Evolutionary conservation across 345 rosid genomes (phyloP).

Genomic region (Pistacia atlantica): DNA sequence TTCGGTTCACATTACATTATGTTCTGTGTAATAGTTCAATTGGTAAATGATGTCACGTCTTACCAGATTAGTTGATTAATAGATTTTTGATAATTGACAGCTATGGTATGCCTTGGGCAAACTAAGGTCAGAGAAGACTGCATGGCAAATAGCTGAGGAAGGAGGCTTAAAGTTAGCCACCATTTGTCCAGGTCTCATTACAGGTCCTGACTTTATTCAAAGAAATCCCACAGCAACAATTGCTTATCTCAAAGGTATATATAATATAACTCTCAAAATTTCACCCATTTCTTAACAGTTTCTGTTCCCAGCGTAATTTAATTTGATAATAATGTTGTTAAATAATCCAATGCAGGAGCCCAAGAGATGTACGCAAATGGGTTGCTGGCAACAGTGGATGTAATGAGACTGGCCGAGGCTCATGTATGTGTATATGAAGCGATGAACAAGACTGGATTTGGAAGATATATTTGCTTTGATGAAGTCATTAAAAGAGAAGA

Average conservation of each 20-base stretch:
- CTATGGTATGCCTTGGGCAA: conserved; percentile 93
- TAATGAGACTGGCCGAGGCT: conserved; percentile 61
- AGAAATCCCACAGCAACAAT: conserved; percentile 67
- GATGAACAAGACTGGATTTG: conserved; percentile 56
- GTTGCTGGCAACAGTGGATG: conserved; percentile 62
- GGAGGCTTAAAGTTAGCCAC: conserved; percentile 55
- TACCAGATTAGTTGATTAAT: not conserved
- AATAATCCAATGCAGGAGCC: conserved; percentile 42
- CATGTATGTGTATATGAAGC: conserved; percentile 62
- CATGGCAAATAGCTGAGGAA: conserved; percentile 62
- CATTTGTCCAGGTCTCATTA: conserved; percentile 69
- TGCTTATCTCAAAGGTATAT: conserved; percentile 65
- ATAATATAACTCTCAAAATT: not conserved
- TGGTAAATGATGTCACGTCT: too few relatives aligned
- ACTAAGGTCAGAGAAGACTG: conserved; percentile 75
- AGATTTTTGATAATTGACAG: conserved; percentile 31
- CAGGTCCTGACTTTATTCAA: conserved; percentile 56
- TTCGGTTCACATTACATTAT: too few relatives aligned
- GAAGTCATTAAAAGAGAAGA: conserved; percentile 44
- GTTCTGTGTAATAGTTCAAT: too few relatives aligned
- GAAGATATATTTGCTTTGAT: conserved; percentile 74
- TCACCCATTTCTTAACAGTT: not conserved
- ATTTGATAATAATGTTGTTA: not conserved
- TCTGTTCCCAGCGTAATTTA: not conserved
- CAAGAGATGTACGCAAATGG: conserved; percentile 64